Evolutionary conservation across 2,329 filamentous ascomycete genomes (phyloP), one percentile per base, ranked within the genome.

Genomic region (Arthrobotrys musiformis): DNA sequence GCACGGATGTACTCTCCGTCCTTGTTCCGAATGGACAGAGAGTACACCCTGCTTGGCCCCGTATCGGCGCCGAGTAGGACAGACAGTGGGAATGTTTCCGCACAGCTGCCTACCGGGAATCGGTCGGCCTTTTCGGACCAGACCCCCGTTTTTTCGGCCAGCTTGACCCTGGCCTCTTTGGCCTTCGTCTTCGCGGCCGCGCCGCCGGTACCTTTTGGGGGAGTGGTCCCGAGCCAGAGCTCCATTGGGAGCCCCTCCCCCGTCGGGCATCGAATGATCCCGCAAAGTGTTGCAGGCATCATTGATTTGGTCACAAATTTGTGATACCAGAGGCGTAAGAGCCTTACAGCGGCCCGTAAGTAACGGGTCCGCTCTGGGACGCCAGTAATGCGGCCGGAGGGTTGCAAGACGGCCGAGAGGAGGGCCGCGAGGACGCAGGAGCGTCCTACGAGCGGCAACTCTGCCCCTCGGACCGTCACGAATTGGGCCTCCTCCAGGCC

Each of bases 71-170:
- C 15, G 5, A 60, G 19, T 1, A 60, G 17, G 6, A 50, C n/a
- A 6, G 60, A 9, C 6, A 64, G 15, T 11, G 60, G 60, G 3
- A 64, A 33, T 11, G 60, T 64, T n/a, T 64, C 60, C 8, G 60
- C 60, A 22, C 60, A 64, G 19, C 44, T 46, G 1, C 60, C 60
- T 1, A 50, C 42, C 5, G 30, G 22, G 26, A 54, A 54, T 7
- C 17, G 4, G 7, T 4, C 26, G 3, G 19, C 26, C 19, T 33
- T 1, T 1, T 26, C 13, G 28, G 26, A 17, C 50, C 50, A 54
- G 11, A 54, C 26, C 1, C n/a, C 26, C 4, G 50, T 54, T 2
- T 9, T 28, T 15, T 17, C 28, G 7, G 28, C 28, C 4, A 54
- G 50, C 11, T 30, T 33, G 8, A 15, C 35, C 6, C 33, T 40